Evolutionary conservation across 371 early-diverging fungal species (phyloP), one percentile per base, ranked within the genome.

Genomic region (Syncephalastrum racemosum): DNA sequence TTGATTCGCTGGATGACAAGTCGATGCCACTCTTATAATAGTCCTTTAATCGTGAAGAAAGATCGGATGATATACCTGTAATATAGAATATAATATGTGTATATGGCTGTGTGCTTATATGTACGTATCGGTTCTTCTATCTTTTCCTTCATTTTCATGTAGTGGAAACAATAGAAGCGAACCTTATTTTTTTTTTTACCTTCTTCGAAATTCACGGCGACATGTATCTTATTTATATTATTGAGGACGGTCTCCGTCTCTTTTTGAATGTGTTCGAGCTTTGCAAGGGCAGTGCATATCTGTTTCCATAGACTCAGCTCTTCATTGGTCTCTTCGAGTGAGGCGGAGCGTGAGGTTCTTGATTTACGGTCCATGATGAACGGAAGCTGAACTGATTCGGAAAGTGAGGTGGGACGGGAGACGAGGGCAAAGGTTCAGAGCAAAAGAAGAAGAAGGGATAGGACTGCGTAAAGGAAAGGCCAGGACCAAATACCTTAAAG

Each of bases 301-400:
- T 74, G 71, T 51, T 79, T 83, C 83, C 83, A 83, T 31, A 83
- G 53, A 25, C 64, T 79, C 5, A 74, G 62, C 52, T 81, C 81
- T 59, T 83, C 83, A 55, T 79, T 74, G 20, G 72, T 62, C 22
- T 80, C 82, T 31, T 83, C 81, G 14, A 73, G 47, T 14, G 77
- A 70, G 15, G 78, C 78, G 45, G 75, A 74, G 42, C 78, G 67
- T 45, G 78, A 78, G 45, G 78, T 75, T 52, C 78, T 66, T 49
- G 78, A 74, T 70, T 74, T 78, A 36, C 78, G 72, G 62, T 78
- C 78, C 78, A 78, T 78, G 16, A 39, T 52, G 49, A 18, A 27
- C 27, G 27, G 27, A 27, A 27, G 27, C 31, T 39, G 43, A 50
- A 27, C 27, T 27, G 27, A 27, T 27, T 27, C 27, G 27, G 27